Base-by-base conservation (phyloP, 441 rosid genomes). In the Kokia cookei region DNA sequence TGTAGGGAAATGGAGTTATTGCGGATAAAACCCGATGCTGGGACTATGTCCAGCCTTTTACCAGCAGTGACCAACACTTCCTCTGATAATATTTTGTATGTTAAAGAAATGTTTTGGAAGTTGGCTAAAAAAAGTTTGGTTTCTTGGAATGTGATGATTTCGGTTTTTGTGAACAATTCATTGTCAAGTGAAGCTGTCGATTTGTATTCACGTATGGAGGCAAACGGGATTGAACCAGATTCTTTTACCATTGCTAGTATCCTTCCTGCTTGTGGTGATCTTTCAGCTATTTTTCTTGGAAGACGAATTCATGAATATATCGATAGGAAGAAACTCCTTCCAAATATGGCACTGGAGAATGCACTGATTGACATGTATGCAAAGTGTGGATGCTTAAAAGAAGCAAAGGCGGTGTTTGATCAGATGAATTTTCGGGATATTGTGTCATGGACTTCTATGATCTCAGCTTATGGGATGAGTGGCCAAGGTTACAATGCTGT, bases 81-180 rank as follows among this genome's bases (percentile, higher is more conserved):
- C 0, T 3, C 5, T n/a, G 76, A 71, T 26, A 87, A 85, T 72
- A 85, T 89, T 35, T 80, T 50, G 68, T 86, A 73, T 78, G 82
- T 85, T 17, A 82, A 80, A 79, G 82, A 84, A 61, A 84, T 89
- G 86, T 85, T 89, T 75, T 54, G 27, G 6, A 79, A 78, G 7
- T 74, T 83, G 80, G 75, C 59, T 62, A 82, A 80, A 48, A 84
- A 71, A 77, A 83, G 77, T 77, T 69, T 82, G 78, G 83, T 87
- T 76, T 80, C 91, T 9, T 89, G 88, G 91, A 89, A 85, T 65
- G 89, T 85, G 62, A 87, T 87, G 91, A 89, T 87, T 4, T 84
- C 84, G 1, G 85, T 85, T 58, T 89, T 80, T 7, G 79, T 76
- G 61, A 89, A 85, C 55, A 87, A 84, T 43, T 79, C 75, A 0